Conservation (phyloP, 176 grass and related monocot genomes). For the Poa pratensis region DNA sequence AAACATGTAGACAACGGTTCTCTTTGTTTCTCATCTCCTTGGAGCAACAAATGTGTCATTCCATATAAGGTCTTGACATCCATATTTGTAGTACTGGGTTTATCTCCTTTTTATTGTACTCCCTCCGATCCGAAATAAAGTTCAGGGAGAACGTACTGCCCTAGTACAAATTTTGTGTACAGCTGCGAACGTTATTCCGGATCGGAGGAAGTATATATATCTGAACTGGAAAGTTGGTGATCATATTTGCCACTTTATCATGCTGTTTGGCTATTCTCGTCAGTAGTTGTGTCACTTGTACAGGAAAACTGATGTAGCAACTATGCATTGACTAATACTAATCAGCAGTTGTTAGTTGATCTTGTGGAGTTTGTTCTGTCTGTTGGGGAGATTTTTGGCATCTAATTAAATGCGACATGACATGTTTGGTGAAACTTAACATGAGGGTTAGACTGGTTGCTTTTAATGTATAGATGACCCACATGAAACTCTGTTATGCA, state of each 20-base stretch:
- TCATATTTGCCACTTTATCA: conserved; percentile 9
- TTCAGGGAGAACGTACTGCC: too few species aligned
- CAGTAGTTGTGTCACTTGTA: conserved; percentile 10
- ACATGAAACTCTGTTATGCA: conserved; percentile 9
- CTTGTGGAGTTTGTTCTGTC: conserved; percentile 4
- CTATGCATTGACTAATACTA: conserved; percentile 14
- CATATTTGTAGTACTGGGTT: conserved; percentile 6
- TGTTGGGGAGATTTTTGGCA: conserved; percentile 24
- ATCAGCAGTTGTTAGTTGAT: neutral
- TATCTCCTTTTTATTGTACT: neutral
- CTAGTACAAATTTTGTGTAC: too few species aligned
- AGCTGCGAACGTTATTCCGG: too few species aligned
- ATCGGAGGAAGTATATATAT: too few species aligned
- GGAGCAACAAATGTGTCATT: neutral
- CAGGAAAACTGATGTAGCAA: neutral
- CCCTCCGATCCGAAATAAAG: too few species aligned
- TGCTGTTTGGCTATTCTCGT: conserved; percentile 7
- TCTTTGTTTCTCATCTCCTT: conserved; percentile 19
- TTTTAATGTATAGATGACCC: conserved; percentile 29
- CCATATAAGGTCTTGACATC: conserved; percentile 8
- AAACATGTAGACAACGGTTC: neutral
- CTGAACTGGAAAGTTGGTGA: conserved; percentile 5
- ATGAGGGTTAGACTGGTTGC: conserved; percentile 2
- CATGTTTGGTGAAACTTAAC: neutral
- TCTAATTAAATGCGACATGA: conserved; percentile 11